These are phyloP conservation scores for Colletotrichum truncatum DNA, from an alignment of 2,329 filamentous ascomycete genomes.

Conservation along the genomic window DNA sequence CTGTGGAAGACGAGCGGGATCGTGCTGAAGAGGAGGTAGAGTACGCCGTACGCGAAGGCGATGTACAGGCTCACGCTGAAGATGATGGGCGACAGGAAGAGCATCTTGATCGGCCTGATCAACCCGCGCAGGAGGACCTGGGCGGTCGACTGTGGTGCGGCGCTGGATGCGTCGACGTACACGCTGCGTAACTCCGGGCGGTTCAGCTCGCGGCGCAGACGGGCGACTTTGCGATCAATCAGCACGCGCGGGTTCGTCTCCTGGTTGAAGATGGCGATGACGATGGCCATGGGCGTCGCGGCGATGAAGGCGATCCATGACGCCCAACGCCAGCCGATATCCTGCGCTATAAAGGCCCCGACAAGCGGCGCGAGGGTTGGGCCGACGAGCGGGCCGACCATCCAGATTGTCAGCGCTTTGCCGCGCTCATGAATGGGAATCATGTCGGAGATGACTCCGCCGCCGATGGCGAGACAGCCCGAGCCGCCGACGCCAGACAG, in stretches of 20 bases:
- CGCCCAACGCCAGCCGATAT: slow-evolving; percentile 62
- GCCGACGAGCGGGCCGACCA: slow-evolving; percentile 50
- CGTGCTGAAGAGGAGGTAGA: slow-evolving; percentile 64
- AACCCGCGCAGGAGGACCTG: slow-evolving; percentile 51
- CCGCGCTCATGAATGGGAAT: slow-evolving; percentile 57
- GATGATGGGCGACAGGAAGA: slow-evolving; percentile 58
- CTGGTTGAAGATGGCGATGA: slow-evolving; percentile 50
- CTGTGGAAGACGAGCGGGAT: slow-evolving; percentile 59
- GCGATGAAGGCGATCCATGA: slow-evolving; percentile 63
- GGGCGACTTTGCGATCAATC: slow-evolving; percentile 56
- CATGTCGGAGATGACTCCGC: slow-evolving; percentile 64
- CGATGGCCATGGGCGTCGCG: slow-evolving; percentile 41
- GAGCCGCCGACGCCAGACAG: slow-evolving; percentile 67
- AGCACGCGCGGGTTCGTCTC: slow-evolving; percentile 61
- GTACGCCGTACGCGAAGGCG: slow-evolving; percentile 60
- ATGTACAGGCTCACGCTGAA: slow-evolving; percentile 57
- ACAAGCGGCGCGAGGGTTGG: slow-evolving; percentile 57
- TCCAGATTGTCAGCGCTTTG: slow-evolving; percentile 59
- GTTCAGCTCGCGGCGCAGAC: slow-evolving; percentile 53
- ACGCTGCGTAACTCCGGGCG: slow-evolving; percentile 47
- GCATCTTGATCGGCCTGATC: slow-evolving; percentile 60
- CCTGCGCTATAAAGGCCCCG: slow-evolving; percentile 58
- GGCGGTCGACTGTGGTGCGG: slow-evolving; percentile 41
- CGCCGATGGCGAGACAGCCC: slow-evolving; percentile 62
- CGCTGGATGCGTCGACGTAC: slow-evolving; percentile 29